These are phyloP conservation scores for Apiospora pterosperma DNA, from an alignment of 2,329 filamentous ascomycete genomes.

Conservation along the genomic window DNA sequence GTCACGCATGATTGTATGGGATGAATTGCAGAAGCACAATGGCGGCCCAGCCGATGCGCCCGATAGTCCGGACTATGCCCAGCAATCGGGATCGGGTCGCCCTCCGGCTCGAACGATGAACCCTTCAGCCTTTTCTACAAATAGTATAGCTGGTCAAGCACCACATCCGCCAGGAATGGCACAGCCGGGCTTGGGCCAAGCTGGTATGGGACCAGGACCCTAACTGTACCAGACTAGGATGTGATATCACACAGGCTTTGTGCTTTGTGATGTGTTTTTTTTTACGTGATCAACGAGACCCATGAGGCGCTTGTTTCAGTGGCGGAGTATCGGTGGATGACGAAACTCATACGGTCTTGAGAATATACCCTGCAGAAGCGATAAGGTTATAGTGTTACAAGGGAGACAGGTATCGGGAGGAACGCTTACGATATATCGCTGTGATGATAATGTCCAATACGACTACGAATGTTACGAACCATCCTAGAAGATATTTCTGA, in stretches of 20 bases:
- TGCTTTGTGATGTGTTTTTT: too few relatives aligned
- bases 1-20: slow-evolving; percentile 3
- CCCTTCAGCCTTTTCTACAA: background rate
- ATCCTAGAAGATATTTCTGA: too few relatives aligned
- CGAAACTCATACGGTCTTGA: too few relatives aligned
- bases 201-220: background rate
- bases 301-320: background rate
- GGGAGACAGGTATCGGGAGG: background rate
- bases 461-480: background rate
- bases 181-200: background rate
- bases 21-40: background rate
- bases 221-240: background rate
- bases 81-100: background rate
- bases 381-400: background rate
- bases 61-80: background rate
- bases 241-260: background rate
- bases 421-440: background rate
- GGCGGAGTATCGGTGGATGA: background rate
- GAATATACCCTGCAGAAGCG: background rate
- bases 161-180: background rate
- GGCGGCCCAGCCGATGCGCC: background rate
- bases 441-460: background rate
- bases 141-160: background rate
- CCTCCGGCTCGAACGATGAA: background rate
- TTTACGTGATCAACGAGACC: background rate